Evolutionary conservation across 768 basidiomycete species (phyloP).

Genomic region (Mrakia blollopis): DNA sequence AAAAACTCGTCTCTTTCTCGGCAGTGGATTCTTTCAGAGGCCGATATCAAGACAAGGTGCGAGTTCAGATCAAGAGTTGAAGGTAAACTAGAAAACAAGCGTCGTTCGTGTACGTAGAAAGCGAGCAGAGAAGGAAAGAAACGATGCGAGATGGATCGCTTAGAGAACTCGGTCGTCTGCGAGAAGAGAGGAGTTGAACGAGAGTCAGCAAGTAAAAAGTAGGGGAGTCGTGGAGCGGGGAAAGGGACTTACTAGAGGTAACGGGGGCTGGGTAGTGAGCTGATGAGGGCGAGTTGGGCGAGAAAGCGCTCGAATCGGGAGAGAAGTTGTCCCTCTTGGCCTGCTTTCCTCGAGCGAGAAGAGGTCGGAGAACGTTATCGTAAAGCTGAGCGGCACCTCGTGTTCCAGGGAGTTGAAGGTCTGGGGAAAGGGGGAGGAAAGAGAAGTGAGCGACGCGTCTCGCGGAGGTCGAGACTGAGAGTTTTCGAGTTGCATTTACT

Average conservation of each 20-base stretch:
- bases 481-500: too few species aligned
- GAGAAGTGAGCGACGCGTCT: constrained; percentile 38
- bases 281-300: not conserved
- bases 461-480: too few species aligned
- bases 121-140: too few species aligned
- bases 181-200: not conserved
- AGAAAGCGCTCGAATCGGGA: not conserved
- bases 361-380: constrained; percentile 68
- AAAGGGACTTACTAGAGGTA: not conserved
- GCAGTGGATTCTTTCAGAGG: too few species aligned
- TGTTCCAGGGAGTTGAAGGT: constrained; percentile 59
- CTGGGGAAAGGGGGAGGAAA: not conserved
- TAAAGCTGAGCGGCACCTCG: constrained; percentile 77
- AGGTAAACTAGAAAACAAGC: too few species aligned
- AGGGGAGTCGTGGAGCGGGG: not conserved
- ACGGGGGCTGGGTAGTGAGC: not conserved
- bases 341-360: constrained; percentile 48
- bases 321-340: not conserved
- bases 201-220: not conserved
- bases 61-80: too few species aligned
- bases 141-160: not conserved
- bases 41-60: too few species aligned
- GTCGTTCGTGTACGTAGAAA: too few species aligned
- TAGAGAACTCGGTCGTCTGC: constrained; percentile 11
- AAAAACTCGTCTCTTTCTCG: too few species aligned